phyloP scores from a whole-genome alignment of 768 basidiomycete species.

The Leccinum pellstonianum region DNA sequence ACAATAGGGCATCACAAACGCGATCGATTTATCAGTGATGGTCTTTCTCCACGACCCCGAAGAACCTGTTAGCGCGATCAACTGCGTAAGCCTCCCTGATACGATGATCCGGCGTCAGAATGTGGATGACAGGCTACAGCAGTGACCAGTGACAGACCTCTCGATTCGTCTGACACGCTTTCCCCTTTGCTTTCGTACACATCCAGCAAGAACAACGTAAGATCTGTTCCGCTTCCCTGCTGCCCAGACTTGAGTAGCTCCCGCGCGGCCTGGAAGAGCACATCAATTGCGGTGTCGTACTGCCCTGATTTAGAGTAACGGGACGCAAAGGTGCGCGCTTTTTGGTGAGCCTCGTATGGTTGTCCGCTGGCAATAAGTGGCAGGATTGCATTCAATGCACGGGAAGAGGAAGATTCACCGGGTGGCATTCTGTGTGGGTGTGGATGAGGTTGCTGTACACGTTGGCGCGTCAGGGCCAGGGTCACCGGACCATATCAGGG shows the following conservation, averaged over 20 bases:
- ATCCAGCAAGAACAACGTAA: conserved; percentile 75
- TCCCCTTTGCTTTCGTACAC: conserved; percentile 79
- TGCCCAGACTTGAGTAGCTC: conserved; percentile 89
- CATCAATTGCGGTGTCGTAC: conserved; percentile 85
- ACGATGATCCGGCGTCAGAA: neutral
- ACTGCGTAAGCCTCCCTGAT: conserved; percentile 82
- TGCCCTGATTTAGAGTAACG: conserved; percentile 80
- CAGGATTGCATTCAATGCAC: conserved; percentile 73
- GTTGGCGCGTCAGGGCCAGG: neutral
- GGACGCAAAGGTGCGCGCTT: conserved; percentile 92
- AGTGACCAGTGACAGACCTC: conserved; percentile 53
- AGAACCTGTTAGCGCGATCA: conserved; percentile 82
- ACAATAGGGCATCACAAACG: conserved; percentile 48
- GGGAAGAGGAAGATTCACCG: conserved; percentile 45
- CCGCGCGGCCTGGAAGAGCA: conserved; percentile 86
- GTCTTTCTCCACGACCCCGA: conserved; percentile 89
- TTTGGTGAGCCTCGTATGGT: conserved; percentile 92
- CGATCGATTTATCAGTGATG: conserved; percentile 77
- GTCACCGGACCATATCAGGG: conserved; percentile 5
- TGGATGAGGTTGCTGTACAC: conserved; percentile 4
- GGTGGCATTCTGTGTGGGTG: conserved; percentile 25
- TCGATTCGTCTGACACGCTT: conserved; percentile 68
- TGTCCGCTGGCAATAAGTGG: conserved; percentile 71
- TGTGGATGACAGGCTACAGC: neutral
- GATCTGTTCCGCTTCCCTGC: conserved; percentile 86